phyloP scores from a whole-genome alignment of 371 early-diverging fungal species.

The Mycotypha africana region DNA sequence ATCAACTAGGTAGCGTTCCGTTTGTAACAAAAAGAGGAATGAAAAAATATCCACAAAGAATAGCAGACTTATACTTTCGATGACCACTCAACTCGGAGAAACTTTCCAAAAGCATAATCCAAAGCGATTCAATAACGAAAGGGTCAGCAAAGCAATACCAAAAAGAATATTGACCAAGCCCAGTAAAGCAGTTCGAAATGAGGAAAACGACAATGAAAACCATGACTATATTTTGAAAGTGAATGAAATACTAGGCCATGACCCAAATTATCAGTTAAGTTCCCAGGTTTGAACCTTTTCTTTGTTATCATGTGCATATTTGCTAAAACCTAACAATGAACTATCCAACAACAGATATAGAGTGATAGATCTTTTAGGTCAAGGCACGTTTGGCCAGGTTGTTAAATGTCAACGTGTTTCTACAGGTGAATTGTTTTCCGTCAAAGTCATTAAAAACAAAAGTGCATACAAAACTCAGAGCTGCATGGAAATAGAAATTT shows the following conservation, averaged over 20 bases:
- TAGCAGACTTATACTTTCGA: too few relatives aligned
- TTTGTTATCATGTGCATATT: background rate
- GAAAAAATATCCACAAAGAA: too few relatives aligned
- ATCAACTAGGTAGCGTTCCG: too few relatives aligned
- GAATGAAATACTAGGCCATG: conserved; percentile 84
- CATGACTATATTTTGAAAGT: conserved; percentile 93
- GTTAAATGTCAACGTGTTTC: conserved; percentile 87
- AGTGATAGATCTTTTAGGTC: conserved; percentile 89
- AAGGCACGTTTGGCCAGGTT: conserved; percentile 98
- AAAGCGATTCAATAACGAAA: conserved; percentile 64
- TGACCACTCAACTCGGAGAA: conserved; percentile 55
- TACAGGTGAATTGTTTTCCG: conserved; percentile 84
- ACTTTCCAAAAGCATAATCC: conserved; percentile 72
- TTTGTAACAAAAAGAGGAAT: too few relatives aligned
- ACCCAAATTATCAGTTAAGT: conserved; percentile 68
- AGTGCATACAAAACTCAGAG: conserved; percentile 92
- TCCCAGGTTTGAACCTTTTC: background rate
- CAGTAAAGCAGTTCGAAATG: conserved; percentile 79
- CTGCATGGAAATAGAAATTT: conserved; percentile 90
- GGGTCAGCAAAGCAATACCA: too few relatives aligned
- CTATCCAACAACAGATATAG: conserved; percentile 51
- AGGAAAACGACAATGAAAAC: conserved; percentile 91
- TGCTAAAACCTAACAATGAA: too few relatives aligned
- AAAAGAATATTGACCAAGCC: conserved; percentile 92
- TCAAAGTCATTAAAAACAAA: conserved; percentile 97